phyloP scores from a whole-genome alignment of 495 filamentous ascomycete species.

The Extremus antarcticus region DNA sequence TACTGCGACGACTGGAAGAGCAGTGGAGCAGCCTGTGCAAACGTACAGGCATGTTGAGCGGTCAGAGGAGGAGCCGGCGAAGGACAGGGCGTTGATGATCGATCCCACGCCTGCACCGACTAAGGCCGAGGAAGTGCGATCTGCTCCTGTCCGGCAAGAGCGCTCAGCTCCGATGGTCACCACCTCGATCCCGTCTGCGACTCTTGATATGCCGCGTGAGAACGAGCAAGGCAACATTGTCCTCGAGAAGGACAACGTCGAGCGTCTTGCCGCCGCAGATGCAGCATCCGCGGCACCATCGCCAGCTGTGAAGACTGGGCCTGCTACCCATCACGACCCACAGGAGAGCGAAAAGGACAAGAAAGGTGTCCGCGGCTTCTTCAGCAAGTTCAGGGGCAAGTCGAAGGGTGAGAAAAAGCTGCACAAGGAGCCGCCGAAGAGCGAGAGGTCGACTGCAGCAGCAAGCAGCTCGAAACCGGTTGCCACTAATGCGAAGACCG shows the following conservation, averaged over 20 bases:
- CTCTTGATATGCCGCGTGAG: too few species aligned
- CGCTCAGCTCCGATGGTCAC: too few species aligned
- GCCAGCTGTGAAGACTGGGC: background rate
- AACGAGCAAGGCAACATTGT: too few species aligned
- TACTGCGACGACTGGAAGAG: background rate
- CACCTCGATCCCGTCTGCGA: too few species aligned
- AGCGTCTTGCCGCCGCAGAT: too few species aligned
- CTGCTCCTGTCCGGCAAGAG: background rate
- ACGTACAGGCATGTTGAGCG: background rate
- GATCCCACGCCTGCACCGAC: background rate
- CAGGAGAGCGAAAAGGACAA: background rate
- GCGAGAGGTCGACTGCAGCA: background rate
- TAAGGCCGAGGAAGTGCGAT: background rate
- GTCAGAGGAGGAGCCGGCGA: background rate
- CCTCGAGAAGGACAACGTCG: too few species aligned
- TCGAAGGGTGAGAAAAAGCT: background rate
- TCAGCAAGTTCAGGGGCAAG: constrained; percentile 9
- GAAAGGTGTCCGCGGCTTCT: constrained; percentile 17
- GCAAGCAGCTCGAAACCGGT: background rate
- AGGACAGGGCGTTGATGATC: background rate
- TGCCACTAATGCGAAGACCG: background rate
- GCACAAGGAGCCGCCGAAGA: background rate
- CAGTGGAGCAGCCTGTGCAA: background rate
- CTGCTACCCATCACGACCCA: background rate
- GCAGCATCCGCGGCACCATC: background rate